Conservation (phyloP, 345 rosid genomes). For the Cardamine occulta region DNA sequence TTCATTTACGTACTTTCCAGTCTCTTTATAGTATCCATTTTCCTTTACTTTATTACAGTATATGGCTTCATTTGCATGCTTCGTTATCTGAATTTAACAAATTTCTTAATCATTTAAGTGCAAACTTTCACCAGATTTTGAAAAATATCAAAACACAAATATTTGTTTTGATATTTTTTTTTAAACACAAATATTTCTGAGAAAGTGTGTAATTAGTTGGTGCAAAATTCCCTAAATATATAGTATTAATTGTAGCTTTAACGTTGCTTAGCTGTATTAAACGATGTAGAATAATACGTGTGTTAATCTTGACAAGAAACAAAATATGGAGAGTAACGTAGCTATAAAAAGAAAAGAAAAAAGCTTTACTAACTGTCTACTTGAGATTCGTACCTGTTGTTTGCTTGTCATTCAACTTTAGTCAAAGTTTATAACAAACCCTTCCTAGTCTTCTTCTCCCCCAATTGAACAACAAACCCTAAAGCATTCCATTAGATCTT, state of each 20-base stretch:
- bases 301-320: neutral
- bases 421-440: conserved; percentile 29
- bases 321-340: neutral
- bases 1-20: too few relatives aligned
- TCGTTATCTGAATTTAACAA: neutral
- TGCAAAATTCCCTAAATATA: neutral
- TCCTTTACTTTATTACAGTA: too few relatives aligned
- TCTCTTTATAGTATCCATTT: too few relatives aligned
- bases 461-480: conserved; percentile 15
- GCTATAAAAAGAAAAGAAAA: conserved; percentile 20
- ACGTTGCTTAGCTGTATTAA: conserved; percentile 9
- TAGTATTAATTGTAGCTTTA: neutral
- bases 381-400: conserved; percentile 17
- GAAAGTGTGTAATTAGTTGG: neutral
- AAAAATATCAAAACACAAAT: neutral
- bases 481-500: conserved; percentile 6
- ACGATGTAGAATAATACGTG: neutral
- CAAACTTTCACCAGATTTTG: neutral
- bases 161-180: too few relatives aligned
- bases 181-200: neutral
- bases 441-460: neutral
- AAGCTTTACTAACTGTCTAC: neutral
- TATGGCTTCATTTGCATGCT: neutral
- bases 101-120: neutral
- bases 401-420: conserved; percentile 11